Conservation (phyloP, 1,139 yeast genomes). For the Saccharomyces pastorianus region DNA sequence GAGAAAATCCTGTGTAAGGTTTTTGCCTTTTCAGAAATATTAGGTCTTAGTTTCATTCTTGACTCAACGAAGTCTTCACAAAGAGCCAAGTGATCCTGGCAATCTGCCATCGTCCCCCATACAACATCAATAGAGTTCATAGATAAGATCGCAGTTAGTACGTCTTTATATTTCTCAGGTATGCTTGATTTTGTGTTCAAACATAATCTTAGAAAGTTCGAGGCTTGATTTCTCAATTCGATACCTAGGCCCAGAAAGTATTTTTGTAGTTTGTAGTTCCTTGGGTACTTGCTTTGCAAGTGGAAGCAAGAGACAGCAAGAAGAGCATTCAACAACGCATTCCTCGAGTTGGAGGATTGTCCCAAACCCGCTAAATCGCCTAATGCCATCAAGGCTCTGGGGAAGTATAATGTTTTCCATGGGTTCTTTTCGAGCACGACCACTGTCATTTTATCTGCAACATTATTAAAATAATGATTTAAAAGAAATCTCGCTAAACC, state of each 20-base stretch:
- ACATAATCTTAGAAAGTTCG: slow-evolving; percentile 58
- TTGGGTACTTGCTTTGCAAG: slow-evolving; percentile 56
- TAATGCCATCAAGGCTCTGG: slow-evolving; percentile 65
- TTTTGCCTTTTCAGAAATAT: slow-evolving; percentile 66
- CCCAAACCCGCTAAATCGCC: slow-evolving; percentile 78
- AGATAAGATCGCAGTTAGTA: slow-evolving; percentile 71
- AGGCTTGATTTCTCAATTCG: slow-evolving; percentile 66
- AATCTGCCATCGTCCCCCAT: slow-evolving; percentile 88
- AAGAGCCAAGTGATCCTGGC: slow-evolving; percentile 64
- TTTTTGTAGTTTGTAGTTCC: slow-evolving; percentile 45
- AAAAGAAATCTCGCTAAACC: slow-evolving; percentile 63
- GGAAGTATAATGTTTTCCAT: slow-evolving; percentile 79
- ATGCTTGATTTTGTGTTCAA: slow-evolving; percentile 33
- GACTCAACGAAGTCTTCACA: slow-evolving; percentile 69
- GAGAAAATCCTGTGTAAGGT: slow-evolving; percentile 72
- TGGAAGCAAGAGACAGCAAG: slow-evolving; percentile 79
- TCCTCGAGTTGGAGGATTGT: slow-evolving; percentile 64
- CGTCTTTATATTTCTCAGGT: slow-evolving; percentile 73
- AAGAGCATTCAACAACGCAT: slow-evolving; percentile 70
- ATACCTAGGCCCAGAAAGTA: slow-evolving; percentile 67
- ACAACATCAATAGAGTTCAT: slow-evolving; percentile 86
- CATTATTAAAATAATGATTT: slow-evolving; percentile 68
- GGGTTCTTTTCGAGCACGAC: slow-evolving; percentile 69
- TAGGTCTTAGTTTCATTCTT: slow-evolving; percentile 59
- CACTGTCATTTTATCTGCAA: slow-evolving; percentile 84